Conservation (phyloP, 2,329 filamentous ascomycete genomes). For the Dendryphion nanum region DNA sequence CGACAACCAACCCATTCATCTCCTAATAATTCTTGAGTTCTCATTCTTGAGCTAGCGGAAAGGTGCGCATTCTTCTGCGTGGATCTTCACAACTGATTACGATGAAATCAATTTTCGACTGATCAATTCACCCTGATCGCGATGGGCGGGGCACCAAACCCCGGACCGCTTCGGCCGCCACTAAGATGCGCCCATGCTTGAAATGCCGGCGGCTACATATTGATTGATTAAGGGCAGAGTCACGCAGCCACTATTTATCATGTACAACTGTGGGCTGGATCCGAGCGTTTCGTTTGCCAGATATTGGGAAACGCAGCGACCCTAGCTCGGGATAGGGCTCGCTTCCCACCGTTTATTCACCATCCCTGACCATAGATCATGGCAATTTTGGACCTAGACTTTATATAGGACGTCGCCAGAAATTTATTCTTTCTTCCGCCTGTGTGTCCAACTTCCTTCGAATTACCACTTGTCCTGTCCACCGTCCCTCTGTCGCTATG, state of each 20-base stretch:
- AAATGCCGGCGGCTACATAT: slow-evolving; percentile 31
- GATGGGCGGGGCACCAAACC: slow-evolving; percentile 5
- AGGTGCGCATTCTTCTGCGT: too few relatives aligned
- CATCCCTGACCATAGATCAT: slow-evolving; percentile 11
- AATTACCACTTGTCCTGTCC: neutral
- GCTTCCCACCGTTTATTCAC: slow-evolving; percentile 5
- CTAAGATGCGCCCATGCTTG: slow-evolving; percentile 19
- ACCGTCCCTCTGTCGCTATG: slow-evolving; percentile 21
- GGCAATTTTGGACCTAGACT: slow-evolving; percentile 9
- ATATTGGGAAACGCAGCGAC: slow-evolving; percentile 19
- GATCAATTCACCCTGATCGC: too few relatives aligned
- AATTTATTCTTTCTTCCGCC: slow-evolving; percentile 11
- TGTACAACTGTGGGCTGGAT: slow-evolving; percentile 9
- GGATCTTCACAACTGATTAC: too few relatives aligned
- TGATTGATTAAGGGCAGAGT: slow-evolving; percentile 33
- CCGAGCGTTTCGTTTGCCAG: slow-evolving; percentile 15
- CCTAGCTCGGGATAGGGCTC: neutral
- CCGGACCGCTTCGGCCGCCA: slow-evolving; percentile 36
- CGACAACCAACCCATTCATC: too few relatives aligned
- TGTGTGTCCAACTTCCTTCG: slow-evolving; percentile 5
- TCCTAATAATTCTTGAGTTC: too few relatives aligned
- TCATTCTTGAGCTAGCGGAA: too few relatives aligned
- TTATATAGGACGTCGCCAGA: slow-evolving; percentile 3
- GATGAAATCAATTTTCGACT: too few relatives aligned
- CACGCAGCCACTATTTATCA: slow-evolving; percentile 17